Evolutionary conservation across 1,284 basidiomycete genomes (phyloP), one percentile per base, ranked within the genome.

Genomic region (Mycena citricolor): DNA sequence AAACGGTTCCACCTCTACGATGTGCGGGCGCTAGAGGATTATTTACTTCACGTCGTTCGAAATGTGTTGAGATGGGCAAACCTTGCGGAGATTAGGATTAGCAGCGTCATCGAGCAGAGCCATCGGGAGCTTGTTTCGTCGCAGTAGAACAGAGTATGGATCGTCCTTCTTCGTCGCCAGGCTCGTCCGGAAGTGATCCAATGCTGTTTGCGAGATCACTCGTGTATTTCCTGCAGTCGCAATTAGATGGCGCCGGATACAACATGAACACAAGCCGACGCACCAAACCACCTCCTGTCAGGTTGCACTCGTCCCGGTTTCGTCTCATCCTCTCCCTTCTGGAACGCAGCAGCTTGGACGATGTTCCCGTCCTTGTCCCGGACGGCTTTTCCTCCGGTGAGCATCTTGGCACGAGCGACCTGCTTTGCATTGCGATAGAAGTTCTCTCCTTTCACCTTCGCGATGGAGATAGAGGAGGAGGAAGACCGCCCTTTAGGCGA

Each of bases 261-360:
- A 33, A 31, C 22, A 22, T 38, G 30, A 47, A 33, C 28, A 24
- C 30, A 38, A 32, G 28, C 30, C n/a, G n/a, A 76, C 86, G 58
- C 60, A 94, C 92, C 94, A 59, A 97, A 97, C 94, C 94, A 97
- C 57, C 93, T 69, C 48, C 91, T 74, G 74, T 97, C 94, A 51
- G 94, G 89, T 68, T 94, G 89, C 23, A 97, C 90, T 46, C 93
- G 73, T 14, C 94, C 94, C 0, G 90, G 87, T 44, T 81, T 83
- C 4, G 87, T 84, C 66, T 95, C 92, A 54, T 83, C 83, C 66
- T 94, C 91, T 17, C 85, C 85, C 63, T 89, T 93, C 69, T 97
- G 94, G 64, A 93, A 97, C 2, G 88, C 89, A 49, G 94, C 94
- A 37, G 90, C 91, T 67, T 94, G 75, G 55, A 90, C 79, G 59